Conservation (phyloP, 2,329 filamentous ascomycete species). For the Aspergillus sp. region DNA sequence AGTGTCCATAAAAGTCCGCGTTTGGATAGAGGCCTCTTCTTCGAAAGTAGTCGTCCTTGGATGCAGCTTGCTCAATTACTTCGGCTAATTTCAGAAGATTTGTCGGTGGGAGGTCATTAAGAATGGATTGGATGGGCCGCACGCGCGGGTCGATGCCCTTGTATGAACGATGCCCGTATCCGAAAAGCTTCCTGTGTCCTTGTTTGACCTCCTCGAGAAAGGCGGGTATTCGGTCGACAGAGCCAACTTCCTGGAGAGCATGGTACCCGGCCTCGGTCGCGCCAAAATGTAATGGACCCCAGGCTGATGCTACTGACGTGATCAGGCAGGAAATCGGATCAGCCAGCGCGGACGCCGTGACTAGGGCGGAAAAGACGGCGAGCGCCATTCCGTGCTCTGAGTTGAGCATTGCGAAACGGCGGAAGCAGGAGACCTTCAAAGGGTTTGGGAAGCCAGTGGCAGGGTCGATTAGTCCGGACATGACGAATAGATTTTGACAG, state of each 20-base stretch:
- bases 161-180: conserved; percentile 39
- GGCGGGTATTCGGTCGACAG: conserved; percentile 31
- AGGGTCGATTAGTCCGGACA: conserved; percentile 58
- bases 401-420: conserved; percentile 60
- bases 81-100: conserved; percentile 31
- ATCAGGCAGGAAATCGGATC: conserved; percentile 60
- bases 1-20: conserved; percentile 52
- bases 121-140: conserved; percentile 29
- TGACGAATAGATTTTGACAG: conserved; percentile 60
- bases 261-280: conserved; percentile 62
- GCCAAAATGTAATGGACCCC: conserved; percentile 64
- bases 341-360: conserved; percentile 60
- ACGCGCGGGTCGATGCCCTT: conserved; percentile 36
- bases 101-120: conserved; percentile 26
- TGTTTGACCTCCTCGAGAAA: conserved; percentile 36
- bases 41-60: conserved; percentile 33
- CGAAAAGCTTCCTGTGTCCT: conserved; percentile 34
- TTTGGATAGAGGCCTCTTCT: conserved; percentile 46
- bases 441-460: conserved; percentile 55
- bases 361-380: conserved; percentile 60
- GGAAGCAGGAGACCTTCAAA: conserved; percentile 51
- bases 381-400: conserved; percentile 65
- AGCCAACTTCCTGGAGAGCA: conserved; percentile 28
- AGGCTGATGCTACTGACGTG: conserved; percentile 57
- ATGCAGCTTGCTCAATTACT: conserved; percentile 31